These are phyloP conservation scores for Stereocaulon alpinum DNA, from an alignment of 495 filamentous ascomycete genomes.

Conservation along the genomic window DNA sequence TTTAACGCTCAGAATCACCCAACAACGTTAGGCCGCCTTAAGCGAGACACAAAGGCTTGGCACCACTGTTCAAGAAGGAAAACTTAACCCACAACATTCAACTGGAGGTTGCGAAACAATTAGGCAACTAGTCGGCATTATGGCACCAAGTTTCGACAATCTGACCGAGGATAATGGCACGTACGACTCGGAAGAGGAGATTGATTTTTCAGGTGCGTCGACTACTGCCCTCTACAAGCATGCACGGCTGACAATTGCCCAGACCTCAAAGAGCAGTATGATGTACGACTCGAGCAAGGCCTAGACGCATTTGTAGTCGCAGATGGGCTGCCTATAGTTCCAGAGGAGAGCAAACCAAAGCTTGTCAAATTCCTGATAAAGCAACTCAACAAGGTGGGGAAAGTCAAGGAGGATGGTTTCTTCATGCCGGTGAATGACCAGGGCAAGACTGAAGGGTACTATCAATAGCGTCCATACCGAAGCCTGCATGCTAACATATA, in stretches of 20 bases:
- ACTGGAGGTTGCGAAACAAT: background rate
- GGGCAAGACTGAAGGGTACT: conserved; percentile 70
- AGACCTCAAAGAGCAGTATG: conserved; percentile 86
- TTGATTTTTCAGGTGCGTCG: conserved; percentile 71
- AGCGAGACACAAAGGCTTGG: background rate
- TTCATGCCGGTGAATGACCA: conserved; percentile 86
- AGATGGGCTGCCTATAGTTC: conserved; percentile 82
- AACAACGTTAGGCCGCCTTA: conserved; percentile 1
- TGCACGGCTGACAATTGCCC: conserved; percentile 23
- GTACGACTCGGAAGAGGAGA: conserved; percentile 80
- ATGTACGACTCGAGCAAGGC: conserved; percentile 90
- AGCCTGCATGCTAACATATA: conserved; percentile 8
- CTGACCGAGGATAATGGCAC: conserved; percentile 70
- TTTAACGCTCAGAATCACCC: background rate
- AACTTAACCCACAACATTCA: background rate
- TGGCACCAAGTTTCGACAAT: conserved; percentile 66
- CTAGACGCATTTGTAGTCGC: conserved; percentile 91
- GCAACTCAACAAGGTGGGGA: conserved; percentile 76
- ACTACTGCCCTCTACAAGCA: conserved; percentile 11
- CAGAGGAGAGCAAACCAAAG: conserved; percentile 74
- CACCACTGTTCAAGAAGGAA: background rate
- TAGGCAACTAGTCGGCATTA: conserved; percentile 24
- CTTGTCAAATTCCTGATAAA: conserved; percentile 88
- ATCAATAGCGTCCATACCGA: conserved; percentile 9
- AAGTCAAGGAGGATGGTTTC: conserved; percentile 72